Evolutionary conservation across 495 filamentous ascomycete species (phyloP).

Genomic region (Eremomyces bilateralis): DNA sequence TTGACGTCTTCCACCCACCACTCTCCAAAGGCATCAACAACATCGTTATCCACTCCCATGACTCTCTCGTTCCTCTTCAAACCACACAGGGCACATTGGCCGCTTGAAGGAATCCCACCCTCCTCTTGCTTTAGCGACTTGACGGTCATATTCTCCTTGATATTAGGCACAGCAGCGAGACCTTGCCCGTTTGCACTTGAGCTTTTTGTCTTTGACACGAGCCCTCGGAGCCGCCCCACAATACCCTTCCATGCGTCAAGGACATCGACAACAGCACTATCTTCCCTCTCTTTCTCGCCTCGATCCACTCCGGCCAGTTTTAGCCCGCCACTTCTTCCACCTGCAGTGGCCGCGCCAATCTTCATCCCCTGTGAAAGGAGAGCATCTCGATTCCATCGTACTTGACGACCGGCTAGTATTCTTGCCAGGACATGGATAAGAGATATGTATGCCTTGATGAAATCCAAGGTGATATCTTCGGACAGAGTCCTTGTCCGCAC

Average conservation of each 20-base stretch:
- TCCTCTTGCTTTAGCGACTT: slow-evolving; percentile 31
- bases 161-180: slow-evolving; percentile 35
- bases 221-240: slow-evolving; percentile 36
- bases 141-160: slow-evolving; percentile 38
- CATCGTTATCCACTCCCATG: slow-evolving; percentile 45
- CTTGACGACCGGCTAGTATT: slow-evolving; percentile 65
- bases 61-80: slow-evolving; percentile 72
- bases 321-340: slow-evolving; percentile 41
- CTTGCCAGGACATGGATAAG: slow-evolving; percentile 43
- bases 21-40: slow-evolving; percentile 80
- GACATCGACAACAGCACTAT: slow-evolving; percentile 67
- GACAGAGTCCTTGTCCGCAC: slow-evolving; percentile 34
- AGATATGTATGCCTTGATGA: slow-evolving; percentile 23
- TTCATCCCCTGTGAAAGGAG: slow-evolving; percentile 73
- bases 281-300: slow-evolving; percentile 58
- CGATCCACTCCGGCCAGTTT: slow-evolving; percentile 69
- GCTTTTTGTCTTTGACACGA: slow-evolving; percentile 29
- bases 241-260: slow-evolving; percentile 49
- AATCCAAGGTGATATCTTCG: slow-evolving; percentile 29
- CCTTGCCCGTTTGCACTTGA: slow-evolving; percentile 1
- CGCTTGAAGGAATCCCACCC: slow-evolving; percentile 44
- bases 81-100: slow-evolving; percentile 74
- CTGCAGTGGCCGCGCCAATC: slow-evolving; percentile 48
- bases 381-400: slow-evolving; percentile 76
- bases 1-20: slow-evolving; percentile 87